Conservation (phyloP, 202 grass and related monocot genomes). For the Saccharum hybrid region DNA sequence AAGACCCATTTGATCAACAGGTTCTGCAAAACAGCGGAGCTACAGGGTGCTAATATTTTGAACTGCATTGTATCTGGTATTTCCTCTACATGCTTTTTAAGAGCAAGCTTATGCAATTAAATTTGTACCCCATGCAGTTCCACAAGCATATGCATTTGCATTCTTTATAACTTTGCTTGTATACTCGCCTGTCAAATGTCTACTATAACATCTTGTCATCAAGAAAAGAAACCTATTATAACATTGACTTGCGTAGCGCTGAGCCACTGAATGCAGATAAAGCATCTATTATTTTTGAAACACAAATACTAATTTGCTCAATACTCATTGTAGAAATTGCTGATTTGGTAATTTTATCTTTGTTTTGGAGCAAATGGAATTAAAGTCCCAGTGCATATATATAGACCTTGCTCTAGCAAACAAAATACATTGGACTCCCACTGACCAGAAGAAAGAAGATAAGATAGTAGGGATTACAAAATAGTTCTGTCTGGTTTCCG, state of each 20-base stretch:
- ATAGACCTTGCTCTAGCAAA: neutral
- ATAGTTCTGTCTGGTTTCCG: neutral
- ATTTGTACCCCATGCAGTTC: neutral
- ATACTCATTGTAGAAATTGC: neutral
- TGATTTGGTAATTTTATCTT: neutral
- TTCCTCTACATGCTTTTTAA: slow-evolving; percentile 9
- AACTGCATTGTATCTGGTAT: slow-evolving; percentile 8
- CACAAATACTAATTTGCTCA: neutral
- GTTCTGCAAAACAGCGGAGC: neutral
- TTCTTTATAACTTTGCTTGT: neutral
- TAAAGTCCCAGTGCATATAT: neutral
- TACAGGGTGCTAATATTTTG: too few species aligned
- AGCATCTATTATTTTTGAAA: neutral
- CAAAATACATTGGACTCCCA: neutral
- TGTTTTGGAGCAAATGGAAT: neutral
- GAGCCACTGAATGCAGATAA: neutral
- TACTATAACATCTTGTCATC: neutral
- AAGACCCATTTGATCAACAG: neutral
- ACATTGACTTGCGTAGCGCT: neutral
- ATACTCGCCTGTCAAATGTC: neutral
- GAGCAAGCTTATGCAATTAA: neutral
- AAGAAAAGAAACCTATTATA: neutral
- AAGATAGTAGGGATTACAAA: neutral
- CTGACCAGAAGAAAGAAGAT: neutral
- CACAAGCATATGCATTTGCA: neutral